phyloP scores from a whole-genome alignment of 129 eudicot species.

The Gnaphalium uliginosum region DNA sequence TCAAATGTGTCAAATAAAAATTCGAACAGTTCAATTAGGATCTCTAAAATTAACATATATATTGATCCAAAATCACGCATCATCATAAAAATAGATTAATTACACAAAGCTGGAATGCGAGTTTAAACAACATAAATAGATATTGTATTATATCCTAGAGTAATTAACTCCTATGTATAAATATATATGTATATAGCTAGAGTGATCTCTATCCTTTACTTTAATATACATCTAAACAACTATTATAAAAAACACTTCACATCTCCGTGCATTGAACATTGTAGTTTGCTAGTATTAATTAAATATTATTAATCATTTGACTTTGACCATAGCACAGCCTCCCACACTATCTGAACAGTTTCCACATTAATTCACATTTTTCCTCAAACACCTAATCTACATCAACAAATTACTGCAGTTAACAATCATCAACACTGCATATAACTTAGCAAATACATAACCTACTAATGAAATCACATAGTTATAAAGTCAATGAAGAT shows the following conservation, averaged over 20 bases:
- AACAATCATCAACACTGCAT: not conserved
- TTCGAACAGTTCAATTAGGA: not conserved
- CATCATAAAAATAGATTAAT: constrained; percentile 9
- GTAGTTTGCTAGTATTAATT: not conserved
- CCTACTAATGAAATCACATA: not conserved
- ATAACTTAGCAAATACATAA: not conserved
- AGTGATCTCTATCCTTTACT: constrained; percentile 13
- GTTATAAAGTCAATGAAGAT: constrained; percentile 25
- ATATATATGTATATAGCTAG: constrained; percentile 15
- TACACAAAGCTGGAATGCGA: constrained; percentile 3
- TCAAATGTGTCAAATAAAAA: not conserved
- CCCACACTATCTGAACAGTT: constrained; percentile 27
- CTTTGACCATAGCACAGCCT: constrained; percentile 29
- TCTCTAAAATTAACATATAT: not conserved
- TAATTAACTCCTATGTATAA: not conserved
- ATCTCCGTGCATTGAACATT: constrained; percentile 12
- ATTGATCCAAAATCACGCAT: not conserved
- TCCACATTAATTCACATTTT: not conserved
- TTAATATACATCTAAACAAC: not conserved
- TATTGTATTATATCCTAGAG: constrained; percentile 17
- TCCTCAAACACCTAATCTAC: not conserved
- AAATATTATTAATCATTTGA: constrained; percentile 22
- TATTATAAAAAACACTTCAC: constrained; percentile 7
- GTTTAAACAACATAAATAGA: constrained; percentile 8
- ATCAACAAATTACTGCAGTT: not conserved